Base-by-base conservation (phyloP, 768 basidiomycete genomes). In the Serendipita sp. region DNA sequence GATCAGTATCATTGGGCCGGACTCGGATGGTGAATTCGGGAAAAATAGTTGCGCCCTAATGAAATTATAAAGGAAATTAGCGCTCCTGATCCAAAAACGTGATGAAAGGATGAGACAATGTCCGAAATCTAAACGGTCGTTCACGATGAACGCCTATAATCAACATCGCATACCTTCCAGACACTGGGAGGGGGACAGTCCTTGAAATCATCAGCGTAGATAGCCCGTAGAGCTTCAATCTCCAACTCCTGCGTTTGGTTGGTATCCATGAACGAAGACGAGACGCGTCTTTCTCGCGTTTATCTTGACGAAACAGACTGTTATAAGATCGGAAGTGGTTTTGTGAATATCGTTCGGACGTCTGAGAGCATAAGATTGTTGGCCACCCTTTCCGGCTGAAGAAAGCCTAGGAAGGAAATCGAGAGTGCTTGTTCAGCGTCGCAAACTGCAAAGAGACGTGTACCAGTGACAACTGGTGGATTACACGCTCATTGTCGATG, bases 21-120 rank as follows among this genome's bases (percentile, higher is more conserved):
- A 91, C 81, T 68, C 79, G 79, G 65, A 91, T 84, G 62, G 82
- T 79, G 72, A 90, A 90, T 74, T 90, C 88, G 60, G 82, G 86
- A 34, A 86, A 74, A 66, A 83, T 77, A 42, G 77, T 73, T 24
- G 86, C 88, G 64, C 80, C 82, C 88, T 90, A 64, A n/a, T 4
- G 11, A 30, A 58, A n/a, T 1, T 20, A 58, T n/a, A 30, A 58
- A 34, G n/a, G 22, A 26, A 30, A 13, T 38, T 38, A 38, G 38
- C 38, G 14, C 5, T 38, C 38, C 14, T 38, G 38, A 14, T 38
- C 7, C 7, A 38, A 38, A 38, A 7, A 38, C 38, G 14, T 38
- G 14, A 14, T 14, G 38, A 38, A 14, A 38, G 38, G 38, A 14
- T 7, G 38, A 38, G 7, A 14, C 38, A 38, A 7, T 14, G 38